Evolutionary conservation across 2,329 filamentous ascomycete genomes (phyloP), one percentile per base, ranked within the genome.

Genomic region (Sarocladium strictum): DNA sequence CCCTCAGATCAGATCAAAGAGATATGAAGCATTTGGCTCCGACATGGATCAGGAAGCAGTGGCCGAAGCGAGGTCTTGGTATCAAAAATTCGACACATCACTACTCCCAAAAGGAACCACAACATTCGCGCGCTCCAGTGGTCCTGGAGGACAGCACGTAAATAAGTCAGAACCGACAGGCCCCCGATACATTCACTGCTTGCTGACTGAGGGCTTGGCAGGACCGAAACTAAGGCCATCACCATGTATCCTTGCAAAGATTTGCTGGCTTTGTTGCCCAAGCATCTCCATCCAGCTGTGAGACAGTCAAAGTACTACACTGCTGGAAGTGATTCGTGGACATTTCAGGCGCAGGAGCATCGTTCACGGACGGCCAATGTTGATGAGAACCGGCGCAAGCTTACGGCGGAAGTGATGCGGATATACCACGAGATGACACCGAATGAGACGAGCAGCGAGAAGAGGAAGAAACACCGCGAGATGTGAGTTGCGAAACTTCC

Each of bases 111-210:
- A 67, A 54, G 81, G 79, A 9, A 75, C 66, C 43, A 83, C 78
- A 4, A 75, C 69, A 11, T 84, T 74, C 63, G 74, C 81, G 2
- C 73, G 81, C n/a, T 83, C 81, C 2, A 83, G 79, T 59, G 81
- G 81, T 0, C 80, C 81, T 2, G 81, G 81, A 12, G 81, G 81
- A 2, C 81, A 84, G 60, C 79, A 84, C 61, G 80, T 84, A 29
- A 84, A 84, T 63, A 84, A 84, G 81, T 84, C 62, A 78, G 75
- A 57, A 76, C 17, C 27, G 27, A 17, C 21, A 40, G 2, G 10
- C n/a, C 4, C 3, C 2, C 21, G 15, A 35, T 4, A 35, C 15
- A 21, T 4, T 19, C 10, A 35, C 27, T 4, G 75, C 0, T 74
- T 76, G 1, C 76, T 75, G 21, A 76, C 75, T 2, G 75, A 78